Evolutionary conservation across 306 rosid genomes (phyloP).

Genomic region (Begonia fuchsioides): DNA sequence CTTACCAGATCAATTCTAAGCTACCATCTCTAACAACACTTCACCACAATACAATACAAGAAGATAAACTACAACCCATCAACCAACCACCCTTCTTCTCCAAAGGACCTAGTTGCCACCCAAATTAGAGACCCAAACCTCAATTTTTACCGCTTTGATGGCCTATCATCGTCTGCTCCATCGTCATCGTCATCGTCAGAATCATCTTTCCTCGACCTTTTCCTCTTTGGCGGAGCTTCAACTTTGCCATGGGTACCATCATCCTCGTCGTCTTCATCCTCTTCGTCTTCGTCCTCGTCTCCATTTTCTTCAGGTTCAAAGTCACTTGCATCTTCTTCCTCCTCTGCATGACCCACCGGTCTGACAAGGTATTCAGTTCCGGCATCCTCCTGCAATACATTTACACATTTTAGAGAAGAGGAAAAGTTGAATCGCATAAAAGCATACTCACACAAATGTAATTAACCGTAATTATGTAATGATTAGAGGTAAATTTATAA

Average conservation of each 20-base stretch:
- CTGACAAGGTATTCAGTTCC: conserved; percentile 79
- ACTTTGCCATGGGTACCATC: conserved; percentile 26
- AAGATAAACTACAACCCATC: not conserved
- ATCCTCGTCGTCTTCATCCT: conserved; percentile 29
- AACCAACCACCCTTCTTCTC: not conserved
- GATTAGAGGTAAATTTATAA: too few species aligned
- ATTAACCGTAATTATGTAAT: too few species aligned
- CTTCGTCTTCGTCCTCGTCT: conserved; percentile 23
- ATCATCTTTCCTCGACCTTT: conserved; percentile 64
- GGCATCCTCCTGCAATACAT: conserved; percentile 35
- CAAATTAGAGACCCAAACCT: conserved; percentile 4
- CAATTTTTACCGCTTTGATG: conserved; percentile 62
- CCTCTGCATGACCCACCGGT: conserved; percentile 64
- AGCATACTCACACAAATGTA: too few species aligned
- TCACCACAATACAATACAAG: not conserved
- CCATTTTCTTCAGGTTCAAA: conserved; percentile 77
- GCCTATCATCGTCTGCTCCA: conserved; percentile 76
- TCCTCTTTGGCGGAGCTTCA: conserved; percentile 58
- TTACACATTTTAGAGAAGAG: not conserved
- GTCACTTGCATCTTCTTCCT: conserved; percentile 85
- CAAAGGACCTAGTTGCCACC: not conserved
- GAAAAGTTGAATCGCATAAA: too few species aligned
- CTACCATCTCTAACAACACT: not conserved
- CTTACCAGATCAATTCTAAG: not conserved
- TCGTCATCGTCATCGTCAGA: conserved; percentile 30